Conservation (phyloP, 208 protist species). For the Leptomonas seymouri region DNA sequence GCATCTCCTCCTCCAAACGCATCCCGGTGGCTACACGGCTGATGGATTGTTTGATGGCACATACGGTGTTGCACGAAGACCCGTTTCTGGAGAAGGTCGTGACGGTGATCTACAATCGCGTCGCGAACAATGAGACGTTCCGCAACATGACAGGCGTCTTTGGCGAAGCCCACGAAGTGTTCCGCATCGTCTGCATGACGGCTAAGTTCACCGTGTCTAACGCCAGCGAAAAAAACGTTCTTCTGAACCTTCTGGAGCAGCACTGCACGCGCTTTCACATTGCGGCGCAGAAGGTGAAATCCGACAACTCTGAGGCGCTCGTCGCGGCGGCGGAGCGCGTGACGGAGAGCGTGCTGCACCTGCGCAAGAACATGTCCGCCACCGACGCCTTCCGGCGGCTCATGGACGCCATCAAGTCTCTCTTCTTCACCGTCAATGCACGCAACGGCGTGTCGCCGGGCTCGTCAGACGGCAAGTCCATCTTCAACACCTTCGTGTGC, state of each 20-base stretch:
- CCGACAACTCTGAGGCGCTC: constrained; percentile 34
- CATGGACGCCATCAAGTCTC: constrained; percentile 62
- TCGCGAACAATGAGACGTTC: constrained; percentile 32
- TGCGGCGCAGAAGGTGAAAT: constrained; percentile 37
- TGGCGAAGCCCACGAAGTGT: constrained; percentile 55
- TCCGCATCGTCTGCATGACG: constrained; percentile 63
- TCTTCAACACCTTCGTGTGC: constrained; percentile 74
- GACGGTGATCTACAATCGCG: constrained; percentile 42
- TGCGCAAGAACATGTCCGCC: constrained; percentile 52
- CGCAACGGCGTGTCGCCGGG: constrained; percentile 38
- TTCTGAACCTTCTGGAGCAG: constrained; percentile 58
- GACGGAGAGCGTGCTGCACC: constrained; percentile 34
- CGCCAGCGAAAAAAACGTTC: constrained; percentile 30
- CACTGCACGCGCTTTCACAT: constrained; percentile 50
- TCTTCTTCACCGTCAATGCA: constrained; percentile 68
- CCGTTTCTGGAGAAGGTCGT: constrained; percentile 76
- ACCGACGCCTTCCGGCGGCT: constrained; percentile 40
- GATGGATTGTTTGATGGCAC: constrained; percentile 72
- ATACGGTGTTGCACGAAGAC: constrained; percentile 75
- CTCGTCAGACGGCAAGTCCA: constrained; percentile 27
- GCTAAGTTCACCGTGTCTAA: constrained; percentile 61
- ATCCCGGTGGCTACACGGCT: constrained; percentile 47
- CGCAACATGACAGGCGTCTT: constrained; percentile 47
- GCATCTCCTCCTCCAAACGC: constrained; percentile 41
- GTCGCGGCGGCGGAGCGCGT: constrained; percentile 38